Evolutionary conservation across 306 rosid species (phyloP), one percentile per base, ranked within the genome.

Genomic region (Calophaca sinica): DNA sequence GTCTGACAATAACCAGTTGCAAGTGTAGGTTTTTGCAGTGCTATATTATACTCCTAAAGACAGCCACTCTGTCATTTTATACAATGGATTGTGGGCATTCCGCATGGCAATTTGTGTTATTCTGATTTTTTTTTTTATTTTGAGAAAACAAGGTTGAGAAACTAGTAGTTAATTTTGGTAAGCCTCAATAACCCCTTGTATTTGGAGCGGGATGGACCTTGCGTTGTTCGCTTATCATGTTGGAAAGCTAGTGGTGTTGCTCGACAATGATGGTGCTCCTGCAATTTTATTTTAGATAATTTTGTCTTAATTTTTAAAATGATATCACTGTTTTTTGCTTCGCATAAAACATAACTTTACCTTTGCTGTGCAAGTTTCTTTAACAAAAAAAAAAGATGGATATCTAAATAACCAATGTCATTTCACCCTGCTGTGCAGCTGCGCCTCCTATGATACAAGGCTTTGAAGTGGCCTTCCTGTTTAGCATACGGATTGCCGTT

Each of bases 101-200:
- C 79, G 66, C 89, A 65, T 52, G 80, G 81, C 67, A 75, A 80
- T 84, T 86, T 89, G 79, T 82, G 70, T 80, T 80, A 80, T 58
- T 74, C 72, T 78, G 71, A 66, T 65, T 77, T 70, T 50, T 69
- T 81, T 49, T 71, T 49, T 36, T 57, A 12, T 45, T 85, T 72
- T 81, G 62, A 20, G 67, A 61, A 45, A 45, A 60, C 31, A 78
- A 80, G 63, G 80, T 87, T 85, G 87, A 85, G 83, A 82, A 80
- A 75, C 84, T 79, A 71, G 87, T 39, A 70, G 75, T 87, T 78
- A 69, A 86, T 81, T 80, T 70, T 70, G 86, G 70, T 74, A 80
- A 79, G 84, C 86, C 88, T 79, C 84, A 89, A 89, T 91, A 94
- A 94, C 70, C 88, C 81, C 93, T 84, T 89, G 90, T 79, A 81